Evolutionary conservation across 83 land plant species (phyloP).

Genomic region (Diphasiastrum complanatum): DNA sequence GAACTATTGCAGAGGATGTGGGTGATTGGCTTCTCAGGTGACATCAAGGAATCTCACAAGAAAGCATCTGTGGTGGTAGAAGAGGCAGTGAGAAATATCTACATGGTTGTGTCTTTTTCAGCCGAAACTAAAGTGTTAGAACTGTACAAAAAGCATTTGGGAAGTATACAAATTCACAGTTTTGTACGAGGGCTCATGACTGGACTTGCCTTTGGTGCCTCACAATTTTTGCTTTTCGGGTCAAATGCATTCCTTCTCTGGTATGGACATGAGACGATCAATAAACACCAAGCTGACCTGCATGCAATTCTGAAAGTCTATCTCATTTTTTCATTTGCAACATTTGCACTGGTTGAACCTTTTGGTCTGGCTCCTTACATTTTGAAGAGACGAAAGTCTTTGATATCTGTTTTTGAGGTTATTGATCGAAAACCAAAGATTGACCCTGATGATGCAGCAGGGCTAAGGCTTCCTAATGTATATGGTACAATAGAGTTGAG

Average conservation of each 20-base stretch:
- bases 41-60: conserved; percentile 81
- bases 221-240: conserved; percentile 92
- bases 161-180: conserved; percentile 52
- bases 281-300: conserved; percentile 30
- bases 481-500: conserved; percentile 83
- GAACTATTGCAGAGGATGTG: conserved; percentile 71
- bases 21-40: conserved; percentile 93
- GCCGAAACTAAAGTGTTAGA: conserved; percentile 85
- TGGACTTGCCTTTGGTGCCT: conserved; percentile 83
- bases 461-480: conserved; percentile 78
- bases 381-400: conserved; percentile 73
- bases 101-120: conserved; percentile 89
- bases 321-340: conserved; percentile 85
- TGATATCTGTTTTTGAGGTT: conserved; percentile 78
- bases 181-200: conserved; percentile 68
- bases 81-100: conserved; percentile 92
- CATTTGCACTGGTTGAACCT: conserved; percentile 94
- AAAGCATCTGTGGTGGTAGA: conserved; percentile 87
- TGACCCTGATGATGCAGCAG: conserved; percentile 77
- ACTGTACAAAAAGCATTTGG: conserved; percentile 63
- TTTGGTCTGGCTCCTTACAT: conserved; percentile 97
- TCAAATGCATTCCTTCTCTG: conserved; percentile 93
- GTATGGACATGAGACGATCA: conserved; percentile 62
- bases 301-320: conserved; percentile 68
- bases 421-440: conserved; percentile 88